phyloP scores from a whole-genome alignment of 179 eudicot species.

The Silene noctiflora region DNA sequence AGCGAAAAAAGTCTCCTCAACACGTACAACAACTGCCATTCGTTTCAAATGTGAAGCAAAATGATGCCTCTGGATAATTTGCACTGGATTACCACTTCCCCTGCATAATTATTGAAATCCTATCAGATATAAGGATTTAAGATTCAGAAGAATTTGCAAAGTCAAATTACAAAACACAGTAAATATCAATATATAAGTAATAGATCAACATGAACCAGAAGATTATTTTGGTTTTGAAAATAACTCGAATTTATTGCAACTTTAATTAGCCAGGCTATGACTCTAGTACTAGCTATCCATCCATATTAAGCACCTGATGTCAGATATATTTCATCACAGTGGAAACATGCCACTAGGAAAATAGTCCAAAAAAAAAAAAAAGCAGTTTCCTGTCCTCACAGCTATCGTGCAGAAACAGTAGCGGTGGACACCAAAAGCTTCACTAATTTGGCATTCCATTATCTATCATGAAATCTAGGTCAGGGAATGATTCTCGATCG shows the following conservation, averaged over 20 bases:
- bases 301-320: too few relatives aligned
- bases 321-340: too few relatives aligned
- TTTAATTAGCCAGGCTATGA: background rate
- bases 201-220: background rate
- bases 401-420: background rate
- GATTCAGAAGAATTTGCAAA: background rate
- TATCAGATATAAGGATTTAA: background rate
- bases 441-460: background rate
- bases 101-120: conserved; percentile 29
- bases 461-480: background rate
- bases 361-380: too few relatives aligned
- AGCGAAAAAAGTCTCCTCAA: conserved; percentile 74
- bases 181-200: background rate
- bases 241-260: background rate
- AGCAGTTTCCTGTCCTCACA: background rate
- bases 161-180: background rate
- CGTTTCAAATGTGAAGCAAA: conserved; percentile 94
- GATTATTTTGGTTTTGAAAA: background rate
- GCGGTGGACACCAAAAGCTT: background rate
- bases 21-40: conserved; percentile 93
- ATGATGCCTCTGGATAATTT: conserved; percentile 95
- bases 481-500: background rate
- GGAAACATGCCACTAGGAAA: too few relatives aligned
- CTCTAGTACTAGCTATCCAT: background rate
- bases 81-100: conserved; percentile 79